Percentiles rank a stretch among this genome's conserved stretches.
Conservation (phyloP, 805 yeast genomes). For the Pichia thaimueangensis region DNA sequence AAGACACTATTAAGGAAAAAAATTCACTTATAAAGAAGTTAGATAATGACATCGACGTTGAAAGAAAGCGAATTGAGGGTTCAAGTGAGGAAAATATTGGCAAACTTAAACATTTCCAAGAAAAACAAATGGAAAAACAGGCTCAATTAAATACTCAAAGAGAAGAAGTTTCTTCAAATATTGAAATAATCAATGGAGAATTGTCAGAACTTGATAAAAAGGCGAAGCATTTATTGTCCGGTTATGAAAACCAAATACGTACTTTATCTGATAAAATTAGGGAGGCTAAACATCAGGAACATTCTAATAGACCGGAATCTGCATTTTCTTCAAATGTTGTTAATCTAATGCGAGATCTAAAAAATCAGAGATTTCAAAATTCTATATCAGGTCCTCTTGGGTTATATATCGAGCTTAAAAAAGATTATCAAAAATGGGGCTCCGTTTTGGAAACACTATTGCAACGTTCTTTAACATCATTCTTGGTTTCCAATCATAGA, state of each 20-base stretch:
- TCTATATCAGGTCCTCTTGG: slow-evolving; percentile 84
- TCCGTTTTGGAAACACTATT: slow-evolving; percentile 53
- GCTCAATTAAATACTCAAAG: slow-evolving; percentile 10
- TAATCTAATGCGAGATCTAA: slow-evolving; percentile 36
- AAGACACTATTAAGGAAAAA: slow-evolving; percentile 10
- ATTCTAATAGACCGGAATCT: slow-evolving; percentile 24
- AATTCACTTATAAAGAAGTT: slow-evolving; percentile 9
- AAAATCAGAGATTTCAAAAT: slow-evolving; percentile 33
- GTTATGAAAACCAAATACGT: background rate
- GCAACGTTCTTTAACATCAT: slow-evolving; percentile 46
- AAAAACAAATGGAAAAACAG: slow-evolving; percentile 16
- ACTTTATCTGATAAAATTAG: slow-evolving; percentile 4
- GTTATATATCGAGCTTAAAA: slow-evolving; percentile 46
- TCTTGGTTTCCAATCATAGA: slow-evolving; percentile 53
- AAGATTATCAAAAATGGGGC: slow-evolving; percentile 49
- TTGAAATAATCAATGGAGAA: slow-evolving; percentile 18
- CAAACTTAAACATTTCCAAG: slow-evolving; percentile 18
- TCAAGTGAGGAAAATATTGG: slow-evolving; percentile 41
- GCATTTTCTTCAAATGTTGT: slow-evolving; percentile 48
- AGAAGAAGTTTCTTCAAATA: slow-evolving; percentile 10
- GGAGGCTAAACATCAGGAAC: slow-evolving; percentile 7
- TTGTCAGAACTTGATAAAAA: slow-evolving; percentile 14
- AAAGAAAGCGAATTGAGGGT: slow-evolving; percentile 34
- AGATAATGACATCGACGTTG: slow-evolving; percentile 22
- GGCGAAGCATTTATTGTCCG: background rate